Percentiles rank a stretch among this genome's conserved stretches.
Conservation (phyloP, 1,284 basidiomycete genomes). For the Salmacisia buchloeana region DNA sequence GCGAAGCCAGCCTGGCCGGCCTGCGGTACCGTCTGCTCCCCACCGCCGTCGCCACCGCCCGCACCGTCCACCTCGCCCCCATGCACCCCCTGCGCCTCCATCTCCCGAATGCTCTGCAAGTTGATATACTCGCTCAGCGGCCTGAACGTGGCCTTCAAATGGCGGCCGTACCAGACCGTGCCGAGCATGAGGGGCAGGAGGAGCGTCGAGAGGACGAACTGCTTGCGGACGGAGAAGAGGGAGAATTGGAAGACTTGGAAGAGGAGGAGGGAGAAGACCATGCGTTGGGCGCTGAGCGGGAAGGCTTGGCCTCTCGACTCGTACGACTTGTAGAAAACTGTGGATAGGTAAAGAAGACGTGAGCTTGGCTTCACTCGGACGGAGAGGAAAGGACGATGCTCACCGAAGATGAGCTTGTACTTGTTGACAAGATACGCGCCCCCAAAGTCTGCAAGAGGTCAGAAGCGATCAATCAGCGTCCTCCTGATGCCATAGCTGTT, state of each 20-base stretch:
- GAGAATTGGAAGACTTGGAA: constrained; percentile 49
- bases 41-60: neutral
- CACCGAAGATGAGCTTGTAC: constrained; percentile 81
- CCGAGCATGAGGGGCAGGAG: constrained; percentile 71
- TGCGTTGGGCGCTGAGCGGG: constrained; percentile 57
- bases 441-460: constrained; percentile 63
- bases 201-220: constrained; percentile 68
- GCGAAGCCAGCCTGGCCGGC: neutral
- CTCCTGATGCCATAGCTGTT: neutral
- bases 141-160: constrained; percentile 65
- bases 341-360: neutral
- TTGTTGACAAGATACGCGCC: constrained; percentile 78
- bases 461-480: neutral
- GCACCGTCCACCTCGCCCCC: neutral
- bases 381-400: no score
- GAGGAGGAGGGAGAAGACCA: constrained; percentile 46
- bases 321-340: constrained; percentile 84
- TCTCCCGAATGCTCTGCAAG: constrained; percentile 49
- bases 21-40: neutral
- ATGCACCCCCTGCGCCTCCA: constrained; percentile 5
- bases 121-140: constrained; percentile 76
- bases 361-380: constrained; percentile 13
- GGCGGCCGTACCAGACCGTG: constrained; percentile 74
- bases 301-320: constrained; percentile 89
- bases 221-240: constrained; percentile 76